Percentiles rank a stretch among this genome's conserved stretches.
These are phyloP conservation scores for Fusarium nisikadoi DNA, from an alignment of 2,329 filamentous ascomycete species.

Conservation along the genomic window DNA sequence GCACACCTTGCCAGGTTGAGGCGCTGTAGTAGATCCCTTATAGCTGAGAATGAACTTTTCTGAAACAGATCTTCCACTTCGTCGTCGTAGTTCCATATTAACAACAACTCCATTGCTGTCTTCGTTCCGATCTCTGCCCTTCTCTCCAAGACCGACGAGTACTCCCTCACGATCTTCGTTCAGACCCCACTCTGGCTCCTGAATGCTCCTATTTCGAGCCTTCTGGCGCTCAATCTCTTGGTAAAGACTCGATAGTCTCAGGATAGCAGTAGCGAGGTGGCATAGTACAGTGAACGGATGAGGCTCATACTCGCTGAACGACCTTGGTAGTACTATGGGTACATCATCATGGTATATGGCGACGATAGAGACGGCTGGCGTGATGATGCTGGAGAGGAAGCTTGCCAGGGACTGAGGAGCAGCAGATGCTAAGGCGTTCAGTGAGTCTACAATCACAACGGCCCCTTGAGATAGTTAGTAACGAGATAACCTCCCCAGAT, in stretches of 20 bases:
- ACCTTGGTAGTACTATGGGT: slow-evolving; percentile 62
- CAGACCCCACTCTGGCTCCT: slow-evolving; percentile 82
- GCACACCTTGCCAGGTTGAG: slow-evolving; percentile 53
- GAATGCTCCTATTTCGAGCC: slow-evolving; percentile 79
- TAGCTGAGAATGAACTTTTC: slow-evolving; percentile 70
- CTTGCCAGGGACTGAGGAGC: slow-evolving; percentile 68
- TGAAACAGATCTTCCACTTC: slow-evolving; percentile 79
- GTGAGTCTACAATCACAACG: slow-evolving; percentile 82
- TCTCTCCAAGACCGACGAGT: slow-evolving; percentile 70
- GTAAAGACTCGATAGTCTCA: slow-evolving; percentile 76
- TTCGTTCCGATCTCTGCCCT: slow-evolving; percentile 56
- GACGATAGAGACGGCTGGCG: slow-evolving; percentile 76
- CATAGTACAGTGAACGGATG: slow-evolving; percentile 76
- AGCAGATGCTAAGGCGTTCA: slow-evolving; percentile 72
- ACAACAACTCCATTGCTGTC: slow-evolving; percentile 70
- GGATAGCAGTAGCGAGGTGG: slow-evolving; percentile 89
- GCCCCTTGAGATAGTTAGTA: slow-evolving; percentile 61
- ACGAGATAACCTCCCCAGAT: background rate
- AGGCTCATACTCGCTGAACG: slow-evolving; percentile 69
- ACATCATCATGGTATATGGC: slow-evolving; percentile 87
- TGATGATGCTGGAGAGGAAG: slow-evolving; percentile 76
- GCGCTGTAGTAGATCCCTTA: slow-evolving; percentile 15
- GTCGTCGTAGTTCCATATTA: slow-evolving; percentile 86
- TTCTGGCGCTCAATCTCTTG: slow-evolving; percentile 79
- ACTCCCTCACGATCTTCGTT: slow-evolving; percentile 82